phyloP scores from a whole-genome alignment of 805 yeast genomes.

The Candida nitratophila region DNA sequence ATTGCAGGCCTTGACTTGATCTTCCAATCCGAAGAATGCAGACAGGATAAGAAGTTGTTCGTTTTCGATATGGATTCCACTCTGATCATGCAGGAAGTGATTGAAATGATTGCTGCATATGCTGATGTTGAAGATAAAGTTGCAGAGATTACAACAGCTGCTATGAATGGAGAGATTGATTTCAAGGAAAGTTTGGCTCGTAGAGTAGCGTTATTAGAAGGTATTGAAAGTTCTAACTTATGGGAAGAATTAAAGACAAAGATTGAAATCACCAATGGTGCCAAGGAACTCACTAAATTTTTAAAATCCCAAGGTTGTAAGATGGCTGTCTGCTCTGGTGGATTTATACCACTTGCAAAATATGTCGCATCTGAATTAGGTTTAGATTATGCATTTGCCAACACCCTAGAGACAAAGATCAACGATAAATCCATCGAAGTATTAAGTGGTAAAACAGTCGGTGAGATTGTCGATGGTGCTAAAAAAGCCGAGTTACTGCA shows the following conservation, averaged over 20 bases:
- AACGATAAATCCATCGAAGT: slow-evolving; percentile 35
- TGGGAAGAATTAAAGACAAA: slow-evolving; percentile 75
- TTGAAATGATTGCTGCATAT: slow-evolving; percentile 89
- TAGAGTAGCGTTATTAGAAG: slow-evolving; percentile 75
- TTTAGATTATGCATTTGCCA: slow-evolving; percentile 87
- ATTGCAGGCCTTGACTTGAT: slow-evolving; percentile 32
- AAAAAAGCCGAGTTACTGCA: slow-evolving; percentile 69
- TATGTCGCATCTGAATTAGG: slow-evolving; percentile 60
- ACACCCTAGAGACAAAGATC: slow-evolving; percentile 44
- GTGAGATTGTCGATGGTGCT: slow-evolving; percentile 80
- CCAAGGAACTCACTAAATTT: slow-evolving; percentile 56
- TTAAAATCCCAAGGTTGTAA: slow-evolving; percentile 57
- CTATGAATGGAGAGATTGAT: slow-evolving; percentile 96
- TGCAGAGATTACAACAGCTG: slow-evolving; percentile 81
- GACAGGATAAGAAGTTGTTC: slow-evolving; percentile 47
- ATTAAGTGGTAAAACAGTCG: slow-evolving; percentile 71
- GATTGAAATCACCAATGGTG: slow-evolving; percentile 80
- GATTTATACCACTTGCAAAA: slow-evolving; percentile 83
- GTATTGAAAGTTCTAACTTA: slow-evolving; percentile 62
- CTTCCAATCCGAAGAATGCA: slow-evolving; percentile 30
- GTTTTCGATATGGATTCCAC: slow-evolving; percentile 99
- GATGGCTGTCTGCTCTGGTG: slow-evolving; percentile 90
- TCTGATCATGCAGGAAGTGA: slow-evolving; percentile 90
- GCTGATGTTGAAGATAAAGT: slow-evolving; percentile 89
- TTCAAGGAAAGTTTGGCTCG: slow-evolving; percentile 72